Percentiles rank a stretch among this genome's conserved stretches.
Evolutionary conservation across 305 asterid species (phyloP).

Genomic region (Striga hermonthica): DNA sequence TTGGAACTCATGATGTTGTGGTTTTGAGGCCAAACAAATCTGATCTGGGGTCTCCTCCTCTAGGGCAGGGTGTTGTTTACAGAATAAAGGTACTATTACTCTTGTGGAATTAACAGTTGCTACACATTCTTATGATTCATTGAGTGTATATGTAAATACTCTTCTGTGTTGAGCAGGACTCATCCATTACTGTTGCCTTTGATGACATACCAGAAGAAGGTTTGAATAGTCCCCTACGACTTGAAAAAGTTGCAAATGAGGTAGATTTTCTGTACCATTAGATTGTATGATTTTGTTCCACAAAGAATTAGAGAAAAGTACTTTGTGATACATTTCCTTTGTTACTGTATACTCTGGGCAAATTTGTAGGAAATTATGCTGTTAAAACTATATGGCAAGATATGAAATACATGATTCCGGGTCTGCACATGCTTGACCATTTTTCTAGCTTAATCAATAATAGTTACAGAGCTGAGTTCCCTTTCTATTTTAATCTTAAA

Average conservation of each 20-base stretch:
- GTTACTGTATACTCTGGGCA: constrained; percentile 5
- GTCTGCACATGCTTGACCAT: neutral
- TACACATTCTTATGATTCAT: constrained; percentile 11
- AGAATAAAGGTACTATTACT: constrained; percentile 64
- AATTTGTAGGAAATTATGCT: neutral
- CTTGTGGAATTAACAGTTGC: constrained; percentile 18
- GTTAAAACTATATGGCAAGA: neutral
- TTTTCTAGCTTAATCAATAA: neutral
- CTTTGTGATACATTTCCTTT: neutral
- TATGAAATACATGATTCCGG: too few species aligned
- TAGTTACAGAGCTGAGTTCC: constrained; percentile 6
- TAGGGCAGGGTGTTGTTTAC: constrained; percentile 95
- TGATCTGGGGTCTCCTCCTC: constrained; percentile 80
- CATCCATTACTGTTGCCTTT: constrained; percentile 84
- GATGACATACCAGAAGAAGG: constrained; percentile 98
- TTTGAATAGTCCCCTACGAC: constrained; percentile 76
- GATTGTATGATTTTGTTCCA: constrained; percentile 20
- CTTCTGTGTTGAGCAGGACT: constrained; percentile 59
- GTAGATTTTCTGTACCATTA: constrained; percentile 39
- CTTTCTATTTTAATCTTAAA: constrained; percentile 12
- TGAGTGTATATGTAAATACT: constrained; percentile 8
- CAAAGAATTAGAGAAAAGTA: constrained; percentile 2
- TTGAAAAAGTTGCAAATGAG: constrained; percentile 94
- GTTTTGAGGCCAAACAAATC: constrained; percentile 89
- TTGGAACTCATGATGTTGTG: constrained; percentile 90